Base-by-base conservation (phyloP, 805 yeast genomes). In the Kuraishia hungarica region DNA sequence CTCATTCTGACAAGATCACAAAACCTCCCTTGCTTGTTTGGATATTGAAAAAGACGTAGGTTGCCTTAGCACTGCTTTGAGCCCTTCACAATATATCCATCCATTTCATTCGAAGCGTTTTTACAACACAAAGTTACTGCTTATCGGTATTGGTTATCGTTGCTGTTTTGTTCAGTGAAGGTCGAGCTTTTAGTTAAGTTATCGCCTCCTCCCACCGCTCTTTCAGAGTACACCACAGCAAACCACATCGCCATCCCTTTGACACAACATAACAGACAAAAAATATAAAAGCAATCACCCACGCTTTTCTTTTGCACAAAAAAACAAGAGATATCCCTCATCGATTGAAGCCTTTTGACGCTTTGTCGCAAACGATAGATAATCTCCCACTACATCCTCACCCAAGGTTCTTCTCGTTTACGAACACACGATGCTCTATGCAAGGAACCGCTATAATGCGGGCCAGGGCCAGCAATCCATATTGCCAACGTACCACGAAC, bases 151-250 rank as follows among this genome's bases (percentile, higher is more conserved):
- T 35, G 15, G 43, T 10, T 35, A 7, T 28, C 17, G 17, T 61
- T n/a, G 19, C 39, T 43, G 24, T 24, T 35, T 8, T 28, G 35
- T 28, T 15, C 43, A 6, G 17, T 35, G 43, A 35, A 35, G 49
- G 59, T 62, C 75, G 77, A 72, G 70, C 77, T 72, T 72, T 72
- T 72, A 62, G 62, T 63, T 72, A 72, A 72, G 77, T 70, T 59
- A 67, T 72, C 77, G 75, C 63, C 66, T 54, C 39, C 29, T 55
- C 53, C 56, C 28, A 53, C 55, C 24, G 48, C n/a, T 35, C 17
- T 7, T 35, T 13, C 43, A 26, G 29, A 10, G 29, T 35, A 6
- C 43, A 35, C n/a, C 43, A 10, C 43, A 13, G 43, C 43, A 2
- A 35, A 4, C 43, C 17, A 35, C 43, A n/a, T n/a, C n/a, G n/a